Base-by-base conservation (phyloP, 139 green algal species). In the Tetradesmus obliquus region DNA sequence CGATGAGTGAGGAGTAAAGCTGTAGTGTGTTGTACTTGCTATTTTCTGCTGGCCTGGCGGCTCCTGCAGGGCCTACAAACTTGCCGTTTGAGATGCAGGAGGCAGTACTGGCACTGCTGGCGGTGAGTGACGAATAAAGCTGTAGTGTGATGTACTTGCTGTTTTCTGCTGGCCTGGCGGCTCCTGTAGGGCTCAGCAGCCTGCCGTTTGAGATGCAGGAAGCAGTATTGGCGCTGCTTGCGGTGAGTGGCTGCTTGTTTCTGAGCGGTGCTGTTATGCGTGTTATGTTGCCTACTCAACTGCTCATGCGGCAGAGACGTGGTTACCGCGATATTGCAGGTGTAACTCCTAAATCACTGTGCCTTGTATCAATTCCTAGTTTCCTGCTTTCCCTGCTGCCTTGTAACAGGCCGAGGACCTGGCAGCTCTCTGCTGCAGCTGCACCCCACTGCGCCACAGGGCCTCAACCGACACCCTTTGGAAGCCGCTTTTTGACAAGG, bases 181-280 rank as follows among this genome's bases (percentile, higher is more conserved):
- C 81, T 13, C 93, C 93, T 10, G 55, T 89, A 17, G 92, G 85
- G 3, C 84, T 96, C 51, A 86, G 93, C 57, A 91, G 84, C 3
- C 80, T 95, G 60, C 93, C 94, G 4, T 72, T 82, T 53, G 93
- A 96, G 51, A 54, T 96, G 60, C 93, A 92, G 80, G 51, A 76
- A n/a, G 45, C 55, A 3, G 45, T 45, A 0, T 85, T 96, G 79
- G 12, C 24, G 87, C 55, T 92, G 72, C 88, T 96, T 69, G 55
- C 72, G 82, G 82, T 84, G 79, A 55, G 79, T 84, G 32, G 32
- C 32, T 45, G 32, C 32, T 45, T 45, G 32, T 45, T 45, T 45
- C 32, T 45, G 32, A 45, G 32, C 32, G 32, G 0, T 45, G 32
- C 32, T 45, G 32, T 45, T 45, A 0, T 45, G 0, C 32, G 32